Base-by-base conservation (phyloP, 768 basidiomycete species). In the Amanita jacksonii region DNA sequence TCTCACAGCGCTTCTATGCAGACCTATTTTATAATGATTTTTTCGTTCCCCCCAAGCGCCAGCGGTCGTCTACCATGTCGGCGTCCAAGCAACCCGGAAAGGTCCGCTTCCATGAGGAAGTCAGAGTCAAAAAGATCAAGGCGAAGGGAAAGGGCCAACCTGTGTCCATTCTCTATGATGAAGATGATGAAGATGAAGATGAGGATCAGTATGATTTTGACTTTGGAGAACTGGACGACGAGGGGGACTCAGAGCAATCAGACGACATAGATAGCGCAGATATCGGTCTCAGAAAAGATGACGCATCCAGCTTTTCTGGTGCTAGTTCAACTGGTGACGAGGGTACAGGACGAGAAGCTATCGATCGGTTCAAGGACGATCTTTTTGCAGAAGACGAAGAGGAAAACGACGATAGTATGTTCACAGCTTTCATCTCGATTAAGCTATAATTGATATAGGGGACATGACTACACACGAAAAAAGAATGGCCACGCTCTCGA, bases 31-130 rank as follows among this genome's bases (percentile, higher is more conserved):
- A 90, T 59, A 62, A 62, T 28, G 88, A 90, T 56, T 93, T 92
- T 64, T 93, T 92, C 55, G 83, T 76, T 32, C 72, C 79, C 5
- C 84, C 83, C 9, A 60, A 53, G 16, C 43, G 28, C 40, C 40
- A 35, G 32, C 51, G 57, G 58, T 48, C 30, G 25, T 46, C 18
- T 32, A 51, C 49, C 32, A 55, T 58, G 38, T 45, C 53, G 1
- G 31, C 53, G 42, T 45, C 45, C 5, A 53, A 20, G 32, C 38
- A 34, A 22, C 52, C 62, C 27, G 62, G 66, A 31, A 76, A 69
- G 45, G 90, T 92, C 8, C 79, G 84, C 16, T 93, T 93, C 58
- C 74, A 81, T 54, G 83, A 88, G 3, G 72, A 81, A 54, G 90
- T 93, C 20, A 68, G 77, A 28, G 82, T 92, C 28, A 90, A 81